Base-by-base conservation (phyloP, 1,284 basidiomycete genomes). In the Apiotrichum montevideense region DNA sequence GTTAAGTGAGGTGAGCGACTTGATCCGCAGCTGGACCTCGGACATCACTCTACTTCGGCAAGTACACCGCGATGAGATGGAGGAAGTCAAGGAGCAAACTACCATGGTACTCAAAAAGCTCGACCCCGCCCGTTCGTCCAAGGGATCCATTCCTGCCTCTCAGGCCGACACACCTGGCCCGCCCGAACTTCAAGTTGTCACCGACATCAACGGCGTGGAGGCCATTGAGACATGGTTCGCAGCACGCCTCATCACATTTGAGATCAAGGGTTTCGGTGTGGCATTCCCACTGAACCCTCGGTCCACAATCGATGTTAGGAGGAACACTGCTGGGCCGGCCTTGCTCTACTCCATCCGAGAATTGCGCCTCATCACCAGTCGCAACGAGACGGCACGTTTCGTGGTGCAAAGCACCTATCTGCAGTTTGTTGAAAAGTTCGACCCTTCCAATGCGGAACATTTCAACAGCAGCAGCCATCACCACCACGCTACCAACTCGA, bases 401-500 rank as follows among this genome's bases (percentile, higher is more conserved):
- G 79, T 78, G 9, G 85, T 94, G 71, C 79, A 81, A 54, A 81
- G 82, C 14, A 82, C 93, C 61, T 86, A 85, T 10, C 85, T 94
- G 70, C 89, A 93, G 72, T 94, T 96, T 70, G 82, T 94, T 3
- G 77, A 86, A 40, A 77, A 80, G 88, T 95, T 96, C 73, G 83
- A 86, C 64, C 88, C 90, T 67, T 82, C 84, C 8, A 73, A 81
- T 46, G 67, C 84, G 1, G 74, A 79, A 6, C 87, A 93, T 68
- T 96, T 93, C 73, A 76, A 80, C 9, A 85, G 86, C 3, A 82
- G 84, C 46, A 82, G 84, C 46, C 29, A 41, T 6, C 83, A 74
- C 46, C 89, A 94, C 69, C 72, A 80, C 32, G 86, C 86, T 29
- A 79, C 80, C 14, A 95, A 95, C 72, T 82, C 85, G 39, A 82